Base-by-base conservation (phyloP, 2,329 filamentous ascomycete species). In the Nigrospora oryzae region DNA sequence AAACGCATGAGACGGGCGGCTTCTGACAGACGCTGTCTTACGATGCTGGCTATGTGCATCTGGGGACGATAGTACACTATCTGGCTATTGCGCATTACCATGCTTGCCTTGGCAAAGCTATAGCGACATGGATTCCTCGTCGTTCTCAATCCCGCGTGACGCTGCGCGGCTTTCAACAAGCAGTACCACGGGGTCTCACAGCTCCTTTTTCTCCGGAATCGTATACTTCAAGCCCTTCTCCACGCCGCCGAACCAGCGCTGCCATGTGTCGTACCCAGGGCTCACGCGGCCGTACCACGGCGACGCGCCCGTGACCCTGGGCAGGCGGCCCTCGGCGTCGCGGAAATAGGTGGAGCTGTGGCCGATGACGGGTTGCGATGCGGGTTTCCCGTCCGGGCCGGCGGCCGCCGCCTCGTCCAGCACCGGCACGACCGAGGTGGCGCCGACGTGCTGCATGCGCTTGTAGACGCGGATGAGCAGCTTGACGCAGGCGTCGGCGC, bases 401-500 rank as follows among this genome's bases (percentile, higher is more conserved):
- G 7, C 23, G 4, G 7, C 23, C 5, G 23, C 23, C 5, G 2
- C 23, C 5, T 28, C 23, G 2, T 57, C 52, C 8, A 70, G 63
- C 2, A 63, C 55, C 0, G 78, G 77, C 5, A 69, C 65, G 0
- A 69, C 70, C n/a, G 61, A 64, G 0, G 62, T 63, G 5, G 67
- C 65, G 0, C 66, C 65, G 13, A 70, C 62, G 17, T 67, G 60
- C 12, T 62, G 52, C 70, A 81, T 77, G 43, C 67, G 56, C 11
- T 69, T 70, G 47, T 81, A 57, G 11, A 83, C 57, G 0, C 78
- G 67, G 1, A 69, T 63, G 4, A 75, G 61, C 1, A 79, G 64
- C 28, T 64, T 63, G 0, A 69, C 68, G 2, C 73, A 73, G 1
- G 68, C 69, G 46, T 85, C 80, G 0, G 74, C 72, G 1, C 78